phyloP scores from a whole-genome alignment of 805 yeast genomes.

The Kazachstania psychrophila region DNA sequence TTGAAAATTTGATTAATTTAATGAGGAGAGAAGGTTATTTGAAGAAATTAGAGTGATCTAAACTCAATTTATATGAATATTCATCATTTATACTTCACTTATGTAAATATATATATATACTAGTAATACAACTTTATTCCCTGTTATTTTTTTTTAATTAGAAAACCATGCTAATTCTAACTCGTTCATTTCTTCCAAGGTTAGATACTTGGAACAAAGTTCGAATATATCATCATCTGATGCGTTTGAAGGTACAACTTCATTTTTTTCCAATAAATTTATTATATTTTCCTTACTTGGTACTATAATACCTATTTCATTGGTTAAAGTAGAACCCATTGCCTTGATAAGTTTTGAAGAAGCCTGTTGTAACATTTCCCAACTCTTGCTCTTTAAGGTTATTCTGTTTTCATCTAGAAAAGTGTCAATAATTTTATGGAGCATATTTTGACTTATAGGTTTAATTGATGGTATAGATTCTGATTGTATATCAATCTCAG shows the following conservation, averaged over 20 bases:
- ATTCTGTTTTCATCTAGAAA: constrained; percentile 6
- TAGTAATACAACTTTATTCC: neutral
- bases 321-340: constrained; percentile 7
- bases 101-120: neutral
- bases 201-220: constrained; percentile 19
- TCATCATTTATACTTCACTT: neutral
- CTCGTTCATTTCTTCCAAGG: constrained; percentile 19
- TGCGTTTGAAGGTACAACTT: constrained; percentile 8
- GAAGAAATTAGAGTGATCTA: neutral
- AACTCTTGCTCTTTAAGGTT: constrained; percentile 7
- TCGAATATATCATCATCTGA: constrained; percentile 20
- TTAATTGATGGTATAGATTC: constrained; percentile 1
- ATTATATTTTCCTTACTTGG: constrained; percentile 12
- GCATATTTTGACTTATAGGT: neutral
- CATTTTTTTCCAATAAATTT: constrained; percentile 9
- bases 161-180: constrained; percentile 18
- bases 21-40: constrained; percentile 17
- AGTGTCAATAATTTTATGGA: constrained; percentile 1
- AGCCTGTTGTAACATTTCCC: constrained; percentile 12
- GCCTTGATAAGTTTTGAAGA: constrained; percentile 7
- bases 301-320: constrained; percentile 6
- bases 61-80: too few relatives aligned
- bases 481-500: too few relatives aligned
- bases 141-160: neutral
- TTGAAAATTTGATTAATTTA: constrained; percentile 33